Base-by-base conservation (phyloP, 1,284 basidiomycete genomes). In the Tilletia indica region DNA sequence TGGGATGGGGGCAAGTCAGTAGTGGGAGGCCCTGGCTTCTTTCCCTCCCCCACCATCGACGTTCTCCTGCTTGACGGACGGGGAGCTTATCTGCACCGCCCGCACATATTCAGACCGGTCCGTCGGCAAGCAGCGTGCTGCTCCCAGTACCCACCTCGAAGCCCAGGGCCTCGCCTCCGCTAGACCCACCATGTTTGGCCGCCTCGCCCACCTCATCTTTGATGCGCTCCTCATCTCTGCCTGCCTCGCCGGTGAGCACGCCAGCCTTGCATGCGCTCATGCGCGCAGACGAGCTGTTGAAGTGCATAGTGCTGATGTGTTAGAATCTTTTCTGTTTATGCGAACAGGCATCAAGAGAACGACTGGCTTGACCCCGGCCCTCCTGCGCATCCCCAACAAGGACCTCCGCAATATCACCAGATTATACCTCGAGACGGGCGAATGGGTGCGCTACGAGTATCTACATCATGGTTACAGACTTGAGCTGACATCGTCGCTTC, bases 181-280 rank as follows among this genome's bases (percentile, higher is more conserved):
- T 9, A 45, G 42, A 45, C 42, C 42, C 56, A 58, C 14, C 61
- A 83, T 83, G 82, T 81, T 83, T 67, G 82, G 82, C 11, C 75
- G 77, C 34, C 74, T 82, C 61, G 75, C 81, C 25, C 82, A 83
- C 71, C 71, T 83, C 9, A 69, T 79, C 39, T 69, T 83, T 6
- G 82, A 83, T 68, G 82, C 82, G 61, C 71, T 82, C 70, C 79
- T 83, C 51, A 74, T 83, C 49, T 80, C 77, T 73, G 75, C 83
- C 42, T 78, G 75, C 49, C 76, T 83, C 9, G 77, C 80, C 0
- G 68, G 61, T 64, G 61, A 34, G 61, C 58, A 63, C n/a, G n/a
- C 31, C 16, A 63, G 11, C n/a, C 8, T 36, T 42, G 14, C 42
- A 45, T 8, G 42, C 42, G 42, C 42, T 0, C 25, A 31, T 31